A percentile compares a stretch with the other conserved stretches of the same genome.
These are phyloP conservation scores for Moricandia arvensis DNA, from an alignment of 345 rosid species.

Conservation along the genomic window DNA sequence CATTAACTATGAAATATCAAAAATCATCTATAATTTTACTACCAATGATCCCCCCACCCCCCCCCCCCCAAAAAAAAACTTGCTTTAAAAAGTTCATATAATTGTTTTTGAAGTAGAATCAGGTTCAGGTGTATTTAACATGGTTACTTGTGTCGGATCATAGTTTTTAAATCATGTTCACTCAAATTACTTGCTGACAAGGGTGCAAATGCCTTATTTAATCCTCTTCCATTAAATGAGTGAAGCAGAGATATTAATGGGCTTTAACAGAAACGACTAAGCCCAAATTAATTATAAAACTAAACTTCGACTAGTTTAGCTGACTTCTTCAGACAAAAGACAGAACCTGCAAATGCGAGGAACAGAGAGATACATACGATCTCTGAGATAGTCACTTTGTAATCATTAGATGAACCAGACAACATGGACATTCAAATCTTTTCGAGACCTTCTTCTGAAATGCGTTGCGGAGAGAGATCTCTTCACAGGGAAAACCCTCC, in stretches of 20 bases:
- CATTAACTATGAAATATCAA: too few species aligned
- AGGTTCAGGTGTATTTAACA: too few species aligned
- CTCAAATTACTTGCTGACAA: too few species aligned
- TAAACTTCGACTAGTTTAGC: not conserved
- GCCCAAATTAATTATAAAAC: not conserved
- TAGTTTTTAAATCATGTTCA: too few species aligned
- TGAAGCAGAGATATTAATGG: not conserved
- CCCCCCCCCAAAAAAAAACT: too few species aligned
- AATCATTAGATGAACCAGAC: constrained; percentile 47
- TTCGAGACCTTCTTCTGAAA: constrained; percentile 55
- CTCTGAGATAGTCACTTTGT: constrained; percentile 4
- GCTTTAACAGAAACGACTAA: not conserved
- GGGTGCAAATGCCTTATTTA: too few species aligned
- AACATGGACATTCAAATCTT: constrained; percentile 46
- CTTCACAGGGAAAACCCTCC: constrained; percentile 63
- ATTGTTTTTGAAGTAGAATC: too few species aligned
- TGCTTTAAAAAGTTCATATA: too few species aligned
- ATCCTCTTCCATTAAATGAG: not conserved
- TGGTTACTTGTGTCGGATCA: too few species aligned
- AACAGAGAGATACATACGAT: constrained; percentile 18
- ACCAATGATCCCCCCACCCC: too few species aligned
- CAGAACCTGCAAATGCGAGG: not conserved
- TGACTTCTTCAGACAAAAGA: not conserved
- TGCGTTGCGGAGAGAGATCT: constrained; percentile 57
- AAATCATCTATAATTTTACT: too few species aligned